Percentiles rank a stretch among this genome's conserved stretches.
These are phyloP conservation scores for Fomitopsis serialis DNA, from an alignment of 768 basidiomycete genomes.

Conservation along the genomic window DNA sequence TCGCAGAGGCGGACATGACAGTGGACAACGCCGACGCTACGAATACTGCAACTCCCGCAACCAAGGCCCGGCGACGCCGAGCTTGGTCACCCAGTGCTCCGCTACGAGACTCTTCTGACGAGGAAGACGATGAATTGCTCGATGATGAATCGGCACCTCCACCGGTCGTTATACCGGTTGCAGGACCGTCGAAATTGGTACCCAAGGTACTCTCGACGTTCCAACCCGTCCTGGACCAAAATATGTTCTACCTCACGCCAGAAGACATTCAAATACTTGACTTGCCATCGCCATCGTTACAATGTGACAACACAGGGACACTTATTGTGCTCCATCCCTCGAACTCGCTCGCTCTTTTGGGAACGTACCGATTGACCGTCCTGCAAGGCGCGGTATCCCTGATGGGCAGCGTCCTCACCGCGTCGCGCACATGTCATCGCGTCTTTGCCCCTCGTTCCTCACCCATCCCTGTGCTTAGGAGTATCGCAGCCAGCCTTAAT, in stretches of 20 bases:
- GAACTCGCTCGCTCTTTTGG: slow-evolving; percentile 64
- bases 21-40: not conserved
- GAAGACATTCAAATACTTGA: slow-evolving; percentile 32
- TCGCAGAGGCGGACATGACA: slow-evolving; percentile 13
- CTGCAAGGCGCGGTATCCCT: slow-evolving; percentile 57
- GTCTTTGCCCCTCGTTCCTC: slow-evolving; percentile 77
- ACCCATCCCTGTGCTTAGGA: slow-evolving; percentile 57
- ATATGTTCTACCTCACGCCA: slow-evolving; percentile 38
- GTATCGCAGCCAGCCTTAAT: slow-evolving; percentile 18
- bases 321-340: slow-evolving; percentile 39
- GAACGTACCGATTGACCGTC: slow-evolving; percentile 56
- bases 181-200: slow-evolving; percentile 2
- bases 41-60: not conserved
- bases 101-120: slow-evolving; percentile 26
- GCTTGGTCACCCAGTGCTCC: slow-evolving; percentile 58
- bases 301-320: not conserved
- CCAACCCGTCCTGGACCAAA: slow-evolving; percentile 36
- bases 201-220: slow-evolving; percentile 43
- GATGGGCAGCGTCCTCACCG: slow-evolving; percentile 44
- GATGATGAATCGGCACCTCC: slow-evolving; percentile 25
- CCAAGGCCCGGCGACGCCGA: slow-evolving; percentile 15
- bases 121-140: slow-evolving; percentile 19
- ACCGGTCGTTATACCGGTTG: not conserved
- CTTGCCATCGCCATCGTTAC: slow-evolving; percentile 9
- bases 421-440: slow-evolving; percentile 37